phyloP scores from a whole-genome alignment of 345 rosid genomes.

The Mercurialis annua region DNA sequence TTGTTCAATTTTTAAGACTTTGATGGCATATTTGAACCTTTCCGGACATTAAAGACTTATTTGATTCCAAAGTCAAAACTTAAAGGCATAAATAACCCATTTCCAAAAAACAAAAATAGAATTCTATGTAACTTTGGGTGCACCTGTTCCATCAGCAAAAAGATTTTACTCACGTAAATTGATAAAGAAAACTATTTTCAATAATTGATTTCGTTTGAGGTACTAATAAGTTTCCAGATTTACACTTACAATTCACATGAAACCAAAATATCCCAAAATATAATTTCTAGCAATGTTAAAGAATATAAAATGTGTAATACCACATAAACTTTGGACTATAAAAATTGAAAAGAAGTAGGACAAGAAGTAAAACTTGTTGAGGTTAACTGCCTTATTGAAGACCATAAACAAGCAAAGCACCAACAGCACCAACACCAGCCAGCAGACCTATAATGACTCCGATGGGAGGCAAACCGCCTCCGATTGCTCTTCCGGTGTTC shows the following conservation, averaged over 20 bases:
- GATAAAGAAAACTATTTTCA: too few relatives aligned
- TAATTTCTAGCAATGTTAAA: not conserved
- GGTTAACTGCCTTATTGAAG: slow-evolving; percentile 49
- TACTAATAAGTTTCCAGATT: too few relatives aligned
- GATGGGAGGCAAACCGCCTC: slow-evolving; percentile 89
- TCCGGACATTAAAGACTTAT: too few relatives aligned
- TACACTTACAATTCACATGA: not conserved
- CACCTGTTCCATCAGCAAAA: too few relatives aligned
- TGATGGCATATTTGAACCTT: too few relatives aligned
- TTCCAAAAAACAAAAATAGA: too few relatives aligned
- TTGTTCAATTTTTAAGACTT: too few relatives aligned
- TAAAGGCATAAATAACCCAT: too few relatives aligned
- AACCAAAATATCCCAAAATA: not conserved
- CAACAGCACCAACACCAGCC: slow-evolving; percentile 82
- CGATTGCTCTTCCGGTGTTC: slow-evolving; percentile 79
- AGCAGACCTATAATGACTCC: slow-evolving; percentile 78
- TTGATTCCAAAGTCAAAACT: too few relatives aligned
- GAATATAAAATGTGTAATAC: not conserved
- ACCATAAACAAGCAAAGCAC: slow-evolving; percentile 86
- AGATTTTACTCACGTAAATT: too few relatives aligned
- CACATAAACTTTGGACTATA: not conserved
- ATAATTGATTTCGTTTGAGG: too few relatives aligned
- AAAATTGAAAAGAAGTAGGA: not conserved
- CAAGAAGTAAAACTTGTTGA: not conserved
- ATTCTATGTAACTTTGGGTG: too few relatives aligned